Base-by-base conservation (phyloP, 139 green algal genomes). In the Chlorella sp. region DNA sequence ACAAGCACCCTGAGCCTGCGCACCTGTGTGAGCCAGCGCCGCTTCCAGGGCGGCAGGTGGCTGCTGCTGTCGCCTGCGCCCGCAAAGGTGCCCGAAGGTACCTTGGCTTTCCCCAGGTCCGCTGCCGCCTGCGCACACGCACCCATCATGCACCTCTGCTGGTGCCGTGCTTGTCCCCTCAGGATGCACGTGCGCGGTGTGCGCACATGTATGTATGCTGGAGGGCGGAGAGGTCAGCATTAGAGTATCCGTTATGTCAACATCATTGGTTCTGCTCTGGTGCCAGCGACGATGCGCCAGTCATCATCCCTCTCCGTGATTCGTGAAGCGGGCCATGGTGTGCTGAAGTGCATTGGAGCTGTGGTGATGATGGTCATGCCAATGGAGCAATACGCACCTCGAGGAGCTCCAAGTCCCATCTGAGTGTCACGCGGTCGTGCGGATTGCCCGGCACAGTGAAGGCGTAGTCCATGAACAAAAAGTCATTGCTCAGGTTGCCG, bases 381-480 rank as follows among this genome's bases (percentile, higher is more conserved):
- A n/a, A n/a, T n/a, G n/a, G n/a, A n/a, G n/a, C n/a, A n/a, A n/a
- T n/a, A n/a, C n/a, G n/a, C 69, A 86, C 81, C 69, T 92, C 78
- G 1, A 96, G 55, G 30, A 94, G 32, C 1, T 80, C 71, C 0
- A 78, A 49, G 42, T 92, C 85, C 49, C 94, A 97, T 51, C 77
- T 72, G 29, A 97, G 81, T 64, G 88, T 75, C 24, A 97, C 86
- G 10, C 69, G 65, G 74, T 97, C 93, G 59, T 91, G 72, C 0
- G 85, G 86, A 74, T 97, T 97, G 76, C 69, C 67, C 0, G 67
- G 67, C 0, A 94, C 62, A 0, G 97, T 49, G 73, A 97, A 97
- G 36, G 90, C 88, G 70, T 97, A 97, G 79, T 97, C 93, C 50
- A 97, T 83, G 3, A 97, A 79, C 27, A 97, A 71, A 42, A 93